A percentile compares a stretch with the other conserved stretches of the same genome.
Conservation (phyloP, 2,329 filamentous ascomycete genomes). For the Ceratocystis smalleyi region DNA sequence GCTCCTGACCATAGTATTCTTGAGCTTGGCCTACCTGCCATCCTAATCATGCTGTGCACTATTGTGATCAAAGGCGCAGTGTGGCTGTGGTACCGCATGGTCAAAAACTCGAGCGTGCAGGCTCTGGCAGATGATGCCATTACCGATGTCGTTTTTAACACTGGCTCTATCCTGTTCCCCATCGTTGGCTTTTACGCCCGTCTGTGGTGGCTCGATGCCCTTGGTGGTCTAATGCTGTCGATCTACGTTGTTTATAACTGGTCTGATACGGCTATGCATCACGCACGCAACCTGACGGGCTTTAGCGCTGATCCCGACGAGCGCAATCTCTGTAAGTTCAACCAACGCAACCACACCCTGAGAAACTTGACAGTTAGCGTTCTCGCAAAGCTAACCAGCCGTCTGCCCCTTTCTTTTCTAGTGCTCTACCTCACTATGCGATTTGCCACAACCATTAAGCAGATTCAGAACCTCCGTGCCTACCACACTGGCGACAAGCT, state of each 20-base stretch:
- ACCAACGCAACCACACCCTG: not conserved
- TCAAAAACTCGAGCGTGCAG: constrained; percentile 74
- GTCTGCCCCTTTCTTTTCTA: not conserved
- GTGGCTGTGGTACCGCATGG: constrained; percentile 77
- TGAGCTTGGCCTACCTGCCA: constrained; percentile 54
- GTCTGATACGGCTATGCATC: constrained; percentile 55
- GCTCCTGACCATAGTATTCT: constrained; percentile 50
- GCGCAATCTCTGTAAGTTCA: constrained; percentile 47
- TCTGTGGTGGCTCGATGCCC: constrained; percentile 71
- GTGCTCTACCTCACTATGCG: constrained; percentile 85
- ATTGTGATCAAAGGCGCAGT: constrained; percentile 68
- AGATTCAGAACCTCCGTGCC: constrained; percentile 71
- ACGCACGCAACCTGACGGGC: constrained; percentile 68
- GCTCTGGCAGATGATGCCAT: constrained; percentile 47
- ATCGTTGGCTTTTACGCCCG: constrained; percentile 59
- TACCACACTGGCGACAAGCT: constrained; percentile 78
- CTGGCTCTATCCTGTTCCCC: constrained; percentile 75
- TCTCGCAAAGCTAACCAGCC: not conserved
- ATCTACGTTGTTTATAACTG: constrained; percentile 66
- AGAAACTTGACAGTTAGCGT: not conserved
- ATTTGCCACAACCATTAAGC: constrained; percentile 72
- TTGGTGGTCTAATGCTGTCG: constrained; percentile 65
- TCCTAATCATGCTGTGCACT: constrained; percentile 66
- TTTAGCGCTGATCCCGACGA: constrained; percentile 66
- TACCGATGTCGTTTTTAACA: constrained; percentile 80